phyloP scores from a whole-genome alignment of 1,284 basidiomycete species.

The Fistulina hepatica region DNA sequence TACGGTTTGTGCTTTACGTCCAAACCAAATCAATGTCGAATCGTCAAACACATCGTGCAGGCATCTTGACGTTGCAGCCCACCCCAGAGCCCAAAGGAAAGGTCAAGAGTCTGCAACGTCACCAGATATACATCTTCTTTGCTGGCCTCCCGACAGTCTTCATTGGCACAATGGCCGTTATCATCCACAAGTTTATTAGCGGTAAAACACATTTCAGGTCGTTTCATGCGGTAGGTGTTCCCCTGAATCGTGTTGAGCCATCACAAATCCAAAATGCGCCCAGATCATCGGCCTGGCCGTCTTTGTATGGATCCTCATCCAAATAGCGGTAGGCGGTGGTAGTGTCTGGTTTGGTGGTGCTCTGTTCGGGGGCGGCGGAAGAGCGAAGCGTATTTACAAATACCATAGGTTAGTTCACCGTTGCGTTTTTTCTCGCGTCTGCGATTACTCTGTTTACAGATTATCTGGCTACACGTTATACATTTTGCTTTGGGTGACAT shows the following conservation, averaged over 20 bases:
- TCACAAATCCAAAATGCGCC: constrained; percentile 10
- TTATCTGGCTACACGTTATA: constrained; percentile 57
- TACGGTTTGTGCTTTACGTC: constrained; percentile 35
- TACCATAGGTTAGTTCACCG: constrained; percentile 47
- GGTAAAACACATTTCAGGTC: constrained; percentile 43
- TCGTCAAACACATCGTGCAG: constrained; percentile 23
- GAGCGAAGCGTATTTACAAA: constrained; percentile 64
- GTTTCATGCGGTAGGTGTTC: constrained; percentile 53
- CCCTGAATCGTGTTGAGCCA: constrained; percentile 4
- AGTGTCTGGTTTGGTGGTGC: constrained; percentile 61
- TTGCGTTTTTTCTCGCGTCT: constrained; percentile 1
- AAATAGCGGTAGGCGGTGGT: constrained; percentile 46
- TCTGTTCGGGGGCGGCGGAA: constrained; percentile 51
- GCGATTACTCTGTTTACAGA: constrained; percentile 23
- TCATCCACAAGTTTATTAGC: constrained; percentile 40
- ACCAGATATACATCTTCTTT: constrained; percentile 46
- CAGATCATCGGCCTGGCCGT: constrained; percentile 48
- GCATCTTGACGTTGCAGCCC: constrained; percentile 66
- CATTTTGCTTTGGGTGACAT: constrained; percentile 41
- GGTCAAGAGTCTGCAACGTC: constrained; percentile 48
- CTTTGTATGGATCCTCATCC: constrained; percentile 43
- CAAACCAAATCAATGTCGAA: neutral
- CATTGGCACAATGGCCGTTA: constrained; percentile 43
- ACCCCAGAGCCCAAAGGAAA: constrained; percentile 58
- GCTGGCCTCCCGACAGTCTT: constrained; percentile 44